Evolutionary conservation across 2,329 filamentous ascomycete genomes (phyloP), one percentile per base, ranked within the genome.

Genomic region (Lecanicillium sp.): DNA sequence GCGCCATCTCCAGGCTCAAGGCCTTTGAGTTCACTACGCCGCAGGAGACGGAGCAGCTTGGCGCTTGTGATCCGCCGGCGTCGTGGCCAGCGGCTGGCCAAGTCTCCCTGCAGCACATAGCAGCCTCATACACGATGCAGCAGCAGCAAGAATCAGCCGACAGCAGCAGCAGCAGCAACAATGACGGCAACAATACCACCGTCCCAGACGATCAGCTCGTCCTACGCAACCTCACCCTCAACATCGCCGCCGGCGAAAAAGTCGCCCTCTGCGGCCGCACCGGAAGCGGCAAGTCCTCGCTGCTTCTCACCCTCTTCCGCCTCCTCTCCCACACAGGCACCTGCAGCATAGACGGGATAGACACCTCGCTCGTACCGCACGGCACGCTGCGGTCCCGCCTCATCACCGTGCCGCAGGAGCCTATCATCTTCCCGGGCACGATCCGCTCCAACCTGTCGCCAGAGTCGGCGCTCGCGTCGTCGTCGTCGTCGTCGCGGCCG

Each of bases 181-280:
- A 25, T 11, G 11, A 11, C 22, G 11, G 22, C 22, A 25, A 11
- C 22, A 11, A 25, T 3, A 50, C 54, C 22, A 46, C 40, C 2
- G 43, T 38, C 13, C 9, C 43, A 4, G 29, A 36, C 15, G 29
- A 33, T 12, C 36, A 43, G 12, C 42, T 43, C 11, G 48, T 54
- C 3, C 46, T 61, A 11, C 43, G 47, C 10, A 34, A 51, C 8
- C 29, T 61, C 4, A 45, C 44, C 9, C 41, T 62, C 5, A 49
- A 45, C 7, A 52, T 62, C 35, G 4, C 48, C 55, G 38, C 29
- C 10, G 39, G 34, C 8, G 20, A 41, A 25, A 59, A 57, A 33
- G 43, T 38, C 19, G 36, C 36, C 3, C 8, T 42, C 3, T 38
- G 35, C n/a, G 31, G 37, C 11, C 32, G 41, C n/a, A 30, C 41